Percentiles rank a stretch among this genome's conserved stretches.
Conservation (phyloP, 345 rosid genomes). For the Ricinus communis region DNA sequence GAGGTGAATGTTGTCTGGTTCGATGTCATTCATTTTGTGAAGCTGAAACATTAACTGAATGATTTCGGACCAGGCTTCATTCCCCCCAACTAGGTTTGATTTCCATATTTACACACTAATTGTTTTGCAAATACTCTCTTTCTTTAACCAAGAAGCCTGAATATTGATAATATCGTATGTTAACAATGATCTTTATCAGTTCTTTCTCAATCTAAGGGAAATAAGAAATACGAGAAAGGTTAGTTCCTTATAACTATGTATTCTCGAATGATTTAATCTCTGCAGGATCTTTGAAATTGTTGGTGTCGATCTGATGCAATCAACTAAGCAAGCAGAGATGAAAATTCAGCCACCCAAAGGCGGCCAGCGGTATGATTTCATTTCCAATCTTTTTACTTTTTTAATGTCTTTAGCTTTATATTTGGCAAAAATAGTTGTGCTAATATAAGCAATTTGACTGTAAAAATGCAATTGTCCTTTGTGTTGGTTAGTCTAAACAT, state of each 20-base stretch:
- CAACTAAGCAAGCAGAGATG: background rate
- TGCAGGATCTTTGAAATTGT: background rate
- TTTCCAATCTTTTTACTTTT: constrained; percentile 1
- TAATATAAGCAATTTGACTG: constrained; percentile 17
- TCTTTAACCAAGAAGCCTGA: too few relatives aligned
- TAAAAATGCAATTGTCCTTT: constrained; percentile 11
- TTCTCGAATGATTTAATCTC: too few relatives aligned
- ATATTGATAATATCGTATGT: too few relatives aligned
- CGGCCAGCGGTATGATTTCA: background rate
- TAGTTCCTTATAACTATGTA: background rate
- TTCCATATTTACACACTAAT: background rate
- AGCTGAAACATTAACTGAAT: constrained; percentile 19
- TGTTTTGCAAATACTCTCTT: too few relatives aligned
- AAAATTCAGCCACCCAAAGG: background rate
- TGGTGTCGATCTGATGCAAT: background rate
- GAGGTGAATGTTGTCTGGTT: constrained; percentile 83
- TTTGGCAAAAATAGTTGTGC: background rate
- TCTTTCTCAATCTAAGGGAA: background rate
- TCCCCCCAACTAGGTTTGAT: constrained; percentile 63
- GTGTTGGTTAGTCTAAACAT: background rate
- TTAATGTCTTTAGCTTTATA: background rate
- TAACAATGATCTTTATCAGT: background rate
- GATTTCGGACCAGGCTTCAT: constrained; percentile 99
- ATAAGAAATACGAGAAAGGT: too few relatives aligned
- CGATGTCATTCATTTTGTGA: constrained; percentile 52